phyloP scores from a whole-genome alignment of 768 basidiomycete genomes.

The Fibroporia radiculosa region DNA sequence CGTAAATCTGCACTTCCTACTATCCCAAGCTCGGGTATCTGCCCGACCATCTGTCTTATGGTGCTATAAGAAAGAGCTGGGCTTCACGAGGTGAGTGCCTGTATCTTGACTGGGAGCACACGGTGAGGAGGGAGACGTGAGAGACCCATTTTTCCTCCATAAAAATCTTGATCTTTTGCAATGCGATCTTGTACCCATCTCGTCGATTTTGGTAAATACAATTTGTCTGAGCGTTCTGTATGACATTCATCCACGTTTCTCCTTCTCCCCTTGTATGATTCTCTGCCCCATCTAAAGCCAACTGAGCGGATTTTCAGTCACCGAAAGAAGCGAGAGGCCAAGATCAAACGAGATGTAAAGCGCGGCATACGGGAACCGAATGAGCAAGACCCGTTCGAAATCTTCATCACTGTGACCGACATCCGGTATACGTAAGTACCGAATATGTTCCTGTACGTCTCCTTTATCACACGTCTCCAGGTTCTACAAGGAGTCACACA shows the following conservation, averaged over 20 bases:
- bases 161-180: no score
- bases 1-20: constrained; percentile 91
- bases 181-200: no score
- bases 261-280: no score
- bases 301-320: constrained; percentile 41
- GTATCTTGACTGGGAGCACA: no score
- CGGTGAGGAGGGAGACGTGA: no score
- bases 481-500: constrained; percentile 96
- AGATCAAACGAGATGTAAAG: constrained; percentile 95
- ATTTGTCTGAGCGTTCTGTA: no score
- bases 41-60: constrained; percentile 89
- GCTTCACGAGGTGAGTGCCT: constrained; percentile 87
- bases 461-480: constrained; percentile 19
- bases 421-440: constrained; percentile 86
- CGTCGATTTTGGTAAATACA: no score
- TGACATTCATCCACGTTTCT: no score
- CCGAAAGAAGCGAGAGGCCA: constrained; percentile 93
- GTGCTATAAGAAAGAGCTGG: constrained; percentile 99
- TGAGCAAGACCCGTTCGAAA: constrained; percentile 96
- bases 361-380: constrained; percentile 89
- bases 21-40: constrained; percentile 86
- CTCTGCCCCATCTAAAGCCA: background rate
- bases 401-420: constrained; percentile 97
- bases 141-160: no score
- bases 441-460: background rate